Base-by-base conservation (phyloP, 768 basidiomycete genomes). In the Suillus paluster region DNA sequence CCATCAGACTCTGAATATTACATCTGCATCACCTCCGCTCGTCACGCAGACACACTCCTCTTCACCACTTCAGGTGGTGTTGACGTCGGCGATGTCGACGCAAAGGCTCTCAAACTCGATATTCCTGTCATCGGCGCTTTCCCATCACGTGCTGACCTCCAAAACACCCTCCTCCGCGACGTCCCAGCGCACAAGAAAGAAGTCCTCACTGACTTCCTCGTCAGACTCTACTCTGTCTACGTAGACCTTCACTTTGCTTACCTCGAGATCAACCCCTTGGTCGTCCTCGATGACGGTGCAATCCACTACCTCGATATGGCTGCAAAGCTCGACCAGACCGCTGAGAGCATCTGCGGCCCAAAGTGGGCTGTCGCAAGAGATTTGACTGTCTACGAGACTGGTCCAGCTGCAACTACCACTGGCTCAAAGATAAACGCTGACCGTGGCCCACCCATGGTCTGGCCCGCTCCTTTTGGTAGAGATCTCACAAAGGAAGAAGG, bases 31-130 rank as follows among this genome's bases (percentile, higher is more conserved):
- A 98, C 89, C 78, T 99, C 97, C 17, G 89, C 85, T 27, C 93
- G 97, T 65, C 91, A 97, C 72, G 95, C 93, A 60, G 97, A 99
- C 73, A 84, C 88, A 56, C 98, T 99, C 76, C 92, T 99, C 74
- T 99, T 99, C 86, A 97, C 95, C 36, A 95, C 97, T 77, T 95
- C 98, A 73, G 97, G 97, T 66, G 97, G 97, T 83, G 95, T 99
- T 56, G 97, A 99, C 69, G 89, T 98, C 66, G 97, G 97, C 65
- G 96, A 99, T 77, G 97, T 99, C 73, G 95, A 99, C 69, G 90
- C 95, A 67, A 98, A 99, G 78, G 96, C 97, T 2, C 87, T 96
- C 70, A 90, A 90, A 67, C 89, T 99, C 64, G 83, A 88, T 69
- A 79, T 99, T 67, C 89, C 91, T 48, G 92, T 97, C 60, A 81